Evolutionary conservation across 2,329 filamentous ascomycete species (phyloP), one percentile per base, ranked within the genome.

Genomic region (Dactylellina sp.): DNA sequence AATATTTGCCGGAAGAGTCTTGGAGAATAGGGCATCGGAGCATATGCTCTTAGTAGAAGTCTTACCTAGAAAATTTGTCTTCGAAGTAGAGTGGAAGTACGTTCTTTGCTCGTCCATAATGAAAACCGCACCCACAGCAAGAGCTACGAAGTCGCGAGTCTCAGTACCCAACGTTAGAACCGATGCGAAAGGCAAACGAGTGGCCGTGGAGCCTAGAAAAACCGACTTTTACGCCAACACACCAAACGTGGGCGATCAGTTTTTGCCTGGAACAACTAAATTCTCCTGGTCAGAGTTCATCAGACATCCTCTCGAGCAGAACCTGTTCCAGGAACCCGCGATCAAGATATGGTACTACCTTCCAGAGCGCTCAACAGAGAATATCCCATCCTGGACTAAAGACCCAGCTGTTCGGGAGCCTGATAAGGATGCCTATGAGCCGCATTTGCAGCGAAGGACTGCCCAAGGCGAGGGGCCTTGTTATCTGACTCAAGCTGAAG

Each of bases 1-100:
- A 65, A 95, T 98, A 44, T 96, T 96, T 81, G 95, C 93, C 39
- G 95, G 93, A 59, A 85, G 92, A 61, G 89, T 99, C 52, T 85
- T 95, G 22, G 91, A 97, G 82, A 98, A 97, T 77, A 85, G 91
- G 71, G 83, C 82, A 16, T 87, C 87, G 61, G 94, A 97, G 82
- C 86, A 91, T 79, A 90, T 86, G 65, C 82, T 96, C 20, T 84
- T 97, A 25, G 82, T 98, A 42, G 91, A 96, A 78, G 86, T 97
- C 75, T 84, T 98, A 77, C 94, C 95, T 37, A 89, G 90, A 80
- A 91, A 89, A 79, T 89, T 91, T 68, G 87, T 87, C 42, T 81
- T 93, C 50, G 92, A 95, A 81, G 87, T 94, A 35, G 90, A 93
- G 79, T 94, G 90, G 87, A 94, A 93, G 81, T 95, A 72, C n/a